Base-by-base conservation (phyloP, 805 yeast genomes). In the Saturnispora halmiae region DNA sequence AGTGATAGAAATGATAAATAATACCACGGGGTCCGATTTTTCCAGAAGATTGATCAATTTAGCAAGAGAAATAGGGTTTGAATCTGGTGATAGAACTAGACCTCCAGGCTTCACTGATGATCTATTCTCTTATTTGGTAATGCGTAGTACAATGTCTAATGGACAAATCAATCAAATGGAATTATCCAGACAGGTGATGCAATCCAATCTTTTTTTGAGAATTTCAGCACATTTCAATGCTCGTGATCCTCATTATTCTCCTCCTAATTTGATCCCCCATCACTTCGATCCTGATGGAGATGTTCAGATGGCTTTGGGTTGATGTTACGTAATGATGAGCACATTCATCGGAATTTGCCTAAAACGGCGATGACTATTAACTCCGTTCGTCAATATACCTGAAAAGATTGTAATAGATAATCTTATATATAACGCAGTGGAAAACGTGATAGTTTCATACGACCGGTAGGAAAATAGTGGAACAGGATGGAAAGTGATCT, bases 261-360 rank as follows among this genome's bases (percentile, higher is more conserved):
- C 42, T 6, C 42, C 42, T 14, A 28, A 34, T 14, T 28, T 39
- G 19, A 20, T 39, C n/a, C 36, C 35, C 5, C 25, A 18, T 18
- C 5, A 75, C 75, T 2, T 77, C 65, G 51, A 79, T 84, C 11
- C 80, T 3, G 36, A 36, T 28, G 33, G 35, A 7, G 40, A 31
- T 28, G 29, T 29, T 14, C 22, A 16, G 11, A 34, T 34, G 37
- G 38, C 14, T 6, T 20, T 22, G 6, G 26, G n/a, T n/a, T n/a
- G n/a, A n/a, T n/a, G n/a, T n/a, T n/a, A n/a, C n/a, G n/a, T n/a
- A n/a, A n/a, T n/a, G n/a, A n/a, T n/a, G n/a, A n/a, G n/a, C n/a
- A n/a, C n/a, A n/a, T n/a, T n/a, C n/a, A n/a, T n/a, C n/a, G n/a
- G n/a, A n/a, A n/a, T n/a, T n/a, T n/a, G n/a, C n/a, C n/a, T n/a